Evolutionary conservation across 164 flowering plant species (phyloP), one percentile per base, ranked within the genome.

Genomic region (Tetracentron sinense): DNA sequence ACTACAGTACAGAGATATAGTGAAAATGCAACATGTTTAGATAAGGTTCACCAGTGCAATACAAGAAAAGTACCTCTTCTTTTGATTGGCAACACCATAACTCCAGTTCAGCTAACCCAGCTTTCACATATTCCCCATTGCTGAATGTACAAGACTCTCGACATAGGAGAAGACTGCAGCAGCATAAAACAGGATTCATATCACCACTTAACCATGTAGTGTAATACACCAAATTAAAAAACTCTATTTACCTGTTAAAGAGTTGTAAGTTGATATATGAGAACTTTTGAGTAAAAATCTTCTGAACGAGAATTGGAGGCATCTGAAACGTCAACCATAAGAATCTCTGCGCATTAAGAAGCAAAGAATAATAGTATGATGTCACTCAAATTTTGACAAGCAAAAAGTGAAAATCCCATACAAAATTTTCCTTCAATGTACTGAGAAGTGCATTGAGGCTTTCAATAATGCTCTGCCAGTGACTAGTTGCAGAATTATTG

Each of bases 391-490:
- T 16, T 25, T 16, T 14, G 4, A 14, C 26, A 27, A n/a, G 27
- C 28, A 42, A 54, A 28, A 47, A 30, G 56, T 7, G 5, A 33
- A 62, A 60, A 29, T 57, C 55, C 0, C 94, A 12, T 86, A 94
- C 97, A 78, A 79, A 91, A 68, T 89, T 88, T 76, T 86, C 89
- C 71, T 89, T 82, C 67, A 86, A 71, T 48, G 79, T 85, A 56
- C 67, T 56, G 60, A 87, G 96, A 63, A 88, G 81, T 1, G 77
- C 61, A 66, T 81, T 85, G 67, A 94, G 90, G 77, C 81, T 62
- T 19, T 89, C 93, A 69, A 91, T 86, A 30, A 94, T 88, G 77
- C 78, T 78, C 78, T 82, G 93, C 99, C 99, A 94, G 71, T 88
- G 88, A 77, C 70, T 83, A 28, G 75, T 51, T 58, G 85, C 73